These are phyloP conservation scores for Ophiostoma angusticollis DNA, from an alignment of 2,329 filamentous ascomycete genomes.

Conservation along the genomic window DNA sequence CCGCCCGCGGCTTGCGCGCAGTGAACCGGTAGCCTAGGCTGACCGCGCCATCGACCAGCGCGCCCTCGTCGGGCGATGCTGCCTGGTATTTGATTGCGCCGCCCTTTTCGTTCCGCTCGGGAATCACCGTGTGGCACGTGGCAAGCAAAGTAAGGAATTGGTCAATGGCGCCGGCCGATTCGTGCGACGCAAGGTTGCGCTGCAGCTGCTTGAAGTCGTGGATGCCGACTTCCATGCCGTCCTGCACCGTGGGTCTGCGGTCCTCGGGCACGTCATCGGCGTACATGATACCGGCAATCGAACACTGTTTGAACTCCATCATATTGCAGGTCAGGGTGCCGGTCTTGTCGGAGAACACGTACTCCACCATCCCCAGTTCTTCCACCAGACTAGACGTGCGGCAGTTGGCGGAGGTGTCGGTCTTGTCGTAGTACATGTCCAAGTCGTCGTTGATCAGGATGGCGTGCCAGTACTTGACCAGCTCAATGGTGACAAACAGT, in stretches of 20 bases:
- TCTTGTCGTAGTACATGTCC: slow-evolving; percentile 95
- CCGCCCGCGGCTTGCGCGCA: slow-evolving; percentile 76
- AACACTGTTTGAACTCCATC: slow-evolving; percentile 95
- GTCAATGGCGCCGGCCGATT: slow-evolving; percentile 42
- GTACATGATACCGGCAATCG: slow-evolving; percentile 88
- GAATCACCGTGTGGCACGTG: slow-evolving; percentile 95
- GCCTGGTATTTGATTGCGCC: slow-evolving; percentile 93
- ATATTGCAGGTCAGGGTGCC: slow-evolving; percentile 84
- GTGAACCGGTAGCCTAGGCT: slow-evolving; percentile 78
- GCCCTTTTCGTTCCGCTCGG: slow-evolving; percentile 65
- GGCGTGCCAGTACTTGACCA: slow-evolving; percentile 98
- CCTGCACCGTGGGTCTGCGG: slow-evolving; percentile 63
- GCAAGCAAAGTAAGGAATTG: slow-evolving; percentile 80
- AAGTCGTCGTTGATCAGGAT: slow-evolving; percentile 95
- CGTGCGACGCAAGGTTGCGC: slow-evolving; percentile 50
- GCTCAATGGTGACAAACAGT: slow-evolving; percentile 90
- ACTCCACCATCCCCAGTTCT: slow-evolving; percentile 95
- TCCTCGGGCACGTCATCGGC: slow-evolving; percentile 88
- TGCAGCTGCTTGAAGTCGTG: slow-evolving; percentile 70
- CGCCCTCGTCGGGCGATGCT: slow-evolving; percentile 91
- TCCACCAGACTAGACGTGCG: slow-evolving; percentile 93
- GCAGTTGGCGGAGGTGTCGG: slow-evolving; percentile 89
- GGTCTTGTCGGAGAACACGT: slow-evolving; percentile 94
- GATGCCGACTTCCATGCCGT: slow-evolving; percentile 65
- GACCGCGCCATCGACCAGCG: slow-evolving; percentile 85